Conservation (phyloP, 2,329 filamentous ascomycete species). For the Colletotrichum sp. region DNA sequence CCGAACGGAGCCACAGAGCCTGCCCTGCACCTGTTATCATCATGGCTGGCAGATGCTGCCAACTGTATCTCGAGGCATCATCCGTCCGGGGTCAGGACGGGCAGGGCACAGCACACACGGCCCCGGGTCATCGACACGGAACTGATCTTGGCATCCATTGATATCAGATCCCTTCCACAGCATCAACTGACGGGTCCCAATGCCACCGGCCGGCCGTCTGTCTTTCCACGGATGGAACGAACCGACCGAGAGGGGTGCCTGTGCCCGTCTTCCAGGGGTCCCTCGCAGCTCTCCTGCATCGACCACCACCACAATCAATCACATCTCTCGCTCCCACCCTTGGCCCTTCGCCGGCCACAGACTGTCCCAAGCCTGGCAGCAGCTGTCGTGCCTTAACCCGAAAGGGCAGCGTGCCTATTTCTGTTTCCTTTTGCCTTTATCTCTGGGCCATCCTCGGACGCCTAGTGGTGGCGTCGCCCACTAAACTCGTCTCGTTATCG, state of each 20-base stretch:
- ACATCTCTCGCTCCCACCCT: too few species aligned
- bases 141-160: neutral
- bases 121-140: neutral
- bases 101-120: neutral
- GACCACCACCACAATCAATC: neutral
- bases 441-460: conserved; percentile 13
- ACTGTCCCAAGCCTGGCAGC: neutral
- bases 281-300: conserved; percentile 18
- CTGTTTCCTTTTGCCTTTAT: conserved; percentile 19
- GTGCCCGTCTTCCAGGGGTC: conserved; percentile 1
- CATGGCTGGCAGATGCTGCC: neutral
- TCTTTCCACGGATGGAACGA: conserved; percentile 14
- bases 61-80: neutral
- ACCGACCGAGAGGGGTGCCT: conserved; percentile 7
- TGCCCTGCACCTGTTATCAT: neutral
- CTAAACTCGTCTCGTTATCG: conserved; percentile 19
- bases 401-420: conserved; percentile 6
- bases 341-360: too few species aligned
- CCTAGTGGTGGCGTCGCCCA: conserved; percentile 16
- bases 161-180: neutral
- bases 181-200: neutral
- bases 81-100: neutral
- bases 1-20: neutral
- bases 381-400: conserved; percentile 1
- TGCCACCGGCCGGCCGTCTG: neutral